Percentiles rank a stretch among this genome's conserved stretches.
These are phyloP conservation scores for Dactylellina haptotyla DNA, from an alignment of 2,329 filamentous ascomycete species.

Conservation along the genomic window DNA sequence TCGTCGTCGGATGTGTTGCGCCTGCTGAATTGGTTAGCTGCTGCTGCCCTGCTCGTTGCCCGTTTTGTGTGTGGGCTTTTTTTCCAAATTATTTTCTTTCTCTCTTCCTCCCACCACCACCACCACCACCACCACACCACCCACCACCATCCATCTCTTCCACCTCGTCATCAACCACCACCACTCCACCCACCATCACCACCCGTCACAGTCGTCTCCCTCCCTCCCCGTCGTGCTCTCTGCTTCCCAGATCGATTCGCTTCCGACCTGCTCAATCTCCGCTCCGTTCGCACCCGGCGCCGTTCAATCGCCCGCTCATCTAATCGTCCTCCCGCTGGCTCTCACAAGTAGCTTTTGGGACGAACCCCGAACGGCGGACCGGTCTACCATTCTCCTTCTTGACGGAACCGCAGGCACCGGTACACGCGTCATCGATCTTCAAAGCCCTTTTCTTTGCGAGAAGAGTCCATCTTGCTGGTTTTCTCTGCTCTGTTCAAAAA, in stretches of 20 bases:
- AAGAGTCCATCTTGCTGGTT: constrained; percentile 17
- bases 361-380: constrained; percentile 24
- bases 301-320: constrained; percentile 28
- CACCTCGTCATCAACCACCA: constrained; percentile 24
- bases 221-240: constrained; percentile 23
- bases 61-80: constrained; percentile 49
- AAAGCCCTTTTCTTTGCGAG: constrained; percentile 27
- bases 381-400: constrained; percentile 41
- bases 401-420: constrained; percentile 54
- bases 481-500: constrained; percentile 2
- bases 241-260: constrained; percentile 33
- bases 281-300: constrained; percentile 37
- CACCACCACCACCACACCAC: constrained; percentile 9
- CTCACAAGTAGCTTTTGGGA: constrained; percentile 23
- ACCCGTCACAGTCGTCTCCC: constrained; percentile 39
- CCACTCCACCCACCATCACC: constrained; percentile 2
- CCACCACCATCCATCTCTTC: constrained; percentile 14
- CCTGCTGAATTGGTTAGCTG: constrained; percentile 13
- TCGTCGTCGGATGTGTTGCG: constrained; percentile 5
- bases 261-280: constrained; percentile 27
- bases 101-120: constrained; percentile 3
- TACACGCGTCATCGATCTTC: constrained; percentile 50
- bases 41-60: constrained; percentile 39
- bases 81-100: constrained; percentile 52
- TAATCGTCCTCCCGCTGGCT: constrained; percentile 14